A percentile compares a stretch with the other conserved stretches of the same genome.
phyloP scores from a whole-genome alignment of 345 rosid genomes.

The Streptanthus diversifolius region DNA sequence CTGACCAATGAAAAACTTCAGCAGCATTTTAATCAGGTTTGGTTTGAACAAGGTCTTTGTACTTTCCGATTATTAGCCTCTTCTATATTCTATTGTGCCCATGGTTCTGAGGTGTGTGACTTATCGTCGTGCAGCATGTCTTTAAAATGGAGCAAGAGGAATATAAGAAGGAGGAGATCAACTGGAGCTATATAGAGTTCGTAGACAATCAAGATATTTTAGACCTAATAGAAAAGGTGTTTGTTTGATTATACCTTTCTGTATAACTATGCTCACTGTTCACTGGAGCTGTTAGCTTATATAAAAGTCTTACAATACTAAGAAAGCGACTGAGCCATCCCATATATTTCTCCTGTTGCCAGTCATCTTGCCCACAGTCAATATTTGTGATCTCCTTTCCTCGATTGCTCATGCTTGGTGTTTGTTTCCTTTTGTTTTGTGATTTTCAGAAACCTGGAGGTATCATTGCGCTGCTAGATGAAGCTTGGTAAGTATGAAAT shows the following conservation, averaged over 20 bases:
- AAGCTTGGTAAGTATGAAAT: slow-evolving; percentile 77
- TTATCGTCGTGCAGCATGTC: slow-evolving; percentile 67
- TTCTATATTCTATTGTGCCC: slow-evolving; percentile 24
- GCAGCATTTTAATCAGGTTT: slow-evolving; percentile 98
- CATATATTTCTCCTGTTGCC: slow-evolving; percentile 1
- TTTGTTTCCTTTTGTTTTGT: slow-evolving; percentile 9
- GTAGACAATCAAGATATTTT: slow-evolving; percentile 93
- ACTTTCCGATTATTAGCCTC: background rate
- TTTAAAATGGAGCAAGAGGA: slow-evolving; percentile 99
- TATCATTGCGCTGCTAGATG: slow-evolving; percentile 95
- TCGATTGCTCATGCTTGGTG: slow-evolving; percentile 10
- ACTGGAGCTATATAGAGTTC: slow-evolving; percentile 99
- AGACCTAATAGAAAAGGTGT: slow-evolving; percentile 94
- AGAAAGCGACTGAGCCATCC: background rate
- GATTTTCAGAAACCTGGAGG: slow-evolving; percentile 98
- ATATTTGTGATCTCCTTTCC: slow-evolving; percentile 12
- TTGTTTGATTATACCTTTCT: slow-evolving; percentile 1
- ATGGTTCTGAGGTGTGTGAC: slow-evolving; percentile 27
- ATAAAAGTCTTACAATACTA: background rate
- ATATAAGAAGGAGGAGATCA: slow-evolving; percentile 88
- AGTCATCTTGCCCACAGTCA: background rate
- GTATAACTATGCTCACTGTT: slow-evolving; percentile 12
- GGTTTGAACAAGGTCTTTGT: slow-evolving; percentile 19
- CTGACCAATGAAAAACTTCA: slow-evolving; percentile 98
- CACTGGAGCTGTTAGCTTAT: background rate